phyloP scores from a whole-genome alignment of 148 eudicot genomes.

The Dianthus caryophyllus region DNA sequence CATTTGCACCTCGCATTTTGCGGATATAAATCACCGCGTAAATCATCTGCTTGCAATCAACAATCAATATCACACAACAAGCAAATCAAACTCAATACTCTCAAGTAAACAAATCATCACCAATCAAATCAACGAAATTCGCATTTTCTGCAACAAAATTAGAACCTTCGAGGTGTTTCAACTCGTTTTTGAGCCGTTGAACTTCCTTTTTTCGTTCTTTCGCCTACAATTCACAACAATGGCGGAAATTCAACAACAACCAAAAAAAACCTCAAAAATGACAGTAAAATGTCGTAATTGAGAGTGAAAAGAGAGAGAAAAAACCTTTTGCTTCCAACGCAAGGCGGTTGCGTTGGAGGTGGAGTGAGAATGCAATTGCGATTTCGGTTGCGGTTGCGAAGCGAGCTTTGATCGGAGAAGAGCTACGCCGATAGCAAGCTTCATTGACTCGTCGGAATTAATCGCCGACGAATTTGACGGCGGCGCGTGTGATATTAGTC shows the following conservation, averaged over 20 bases:
- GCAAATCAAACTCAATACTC: not conserved
- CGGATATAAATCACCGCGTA: slow-evolving; percentile 8
- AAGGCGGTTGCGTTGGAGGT: slow-evolving; percentile 34
- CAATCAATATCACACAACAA: slow-evolving; percentile 26
- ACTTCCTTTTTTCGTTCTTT: slow-evolving; percentile 13
- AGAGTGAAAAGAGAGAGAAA: not conserved
- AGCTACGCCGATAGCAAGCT: slow-evolving; percentile 64
- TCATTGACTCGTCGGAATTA: slow-evolving; percentile 21
- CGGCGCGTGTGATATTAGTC: not conserved
- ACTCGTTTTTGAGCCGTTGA: not conserved
- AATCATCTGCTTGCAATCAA: slow-evolving; percentile 7
- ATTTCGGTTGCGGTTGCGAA: slow-evolving; percentile 24
- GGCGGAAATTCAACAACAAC: no score
- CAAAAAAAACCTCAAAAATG: no score
- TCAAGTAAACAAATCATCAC: not conserved
- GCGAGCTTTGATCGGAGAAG: slow-evolving; percentile 56
- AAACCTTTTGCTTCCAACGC: slow-evolving; percentile 82
- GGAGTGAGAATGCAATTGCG: slow-evolving; percentile 20
- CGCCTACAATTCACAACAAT: slow-evolving; percentile 17
- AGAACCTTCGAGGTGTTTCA: slow-evolving; percentile 40
- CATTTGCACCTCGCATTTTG: not conserved
- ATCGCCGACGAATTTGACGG: not conserved
- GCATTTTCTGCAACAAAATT: not conserved
- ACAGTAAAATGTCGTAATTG: no score
- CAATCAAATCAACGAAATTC: not conserved